Evolutionary conservation across 1,139 yeast species (phyloP).

Genomic region (Debaryomyces sp.): DNA sequence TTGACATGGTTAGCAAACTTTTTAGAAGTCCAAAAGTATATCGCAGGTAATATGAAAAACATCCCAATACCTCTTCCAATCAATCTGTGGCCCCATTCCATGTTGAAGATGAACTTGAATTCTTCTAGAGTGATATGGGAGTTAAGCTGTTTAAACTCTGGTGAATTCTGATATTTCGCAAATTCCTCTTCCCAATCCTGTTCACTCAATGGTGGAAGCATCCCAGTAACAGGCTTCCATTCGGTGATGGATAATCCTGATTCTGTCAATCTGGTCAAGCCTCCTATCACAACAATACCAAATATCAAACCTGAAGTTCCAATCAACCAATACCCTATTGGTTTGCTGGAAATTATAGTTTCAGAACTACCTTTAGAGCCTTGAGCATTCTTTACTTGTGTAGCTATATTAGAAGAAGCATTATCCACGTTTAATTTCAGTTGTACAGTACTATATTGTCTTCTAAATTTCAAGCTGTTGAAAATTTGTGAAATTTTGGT

Average conservation of each 20-base stretch:
- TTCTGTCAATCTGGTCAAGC: constrained; percentile 91
- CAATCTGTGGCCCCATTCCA: constrained; percentile 98
- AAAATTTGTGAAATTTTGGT: constrained; percentile 9
- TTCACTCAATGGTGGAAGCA: constrained; percentile 82
- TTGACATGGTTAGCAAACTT: constrained; percentile 73
- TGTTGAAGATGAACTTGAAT: constrained; percentile 89
- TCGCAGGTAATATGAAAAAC: constrained; percentile 80
- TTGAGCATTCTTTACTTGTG: background rate
- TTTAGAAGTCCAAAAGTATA: constrained; percentile 71
- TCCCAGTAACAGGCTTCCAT: constrained; percentile 98
- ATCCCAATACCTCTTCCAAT: constrained; percentile 91
- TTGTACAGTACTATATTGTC: constrained; percentile 10
- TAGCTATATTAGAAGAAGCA: background rate
- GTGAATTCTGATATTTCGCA: constrained; percentile 76
- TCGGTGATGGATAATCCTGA: constrained; percentile 96
- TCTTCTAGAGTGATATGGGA: constrained; percentile 91
- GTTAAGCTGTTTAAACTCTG: constrained; percentile 88
- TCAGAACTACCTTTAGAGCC: background rate
- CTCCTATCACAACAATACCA: constrained; percentile 96
- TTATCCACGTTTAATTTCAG: constrained; percentile 1
- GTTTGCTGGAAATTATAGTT: constrained; percentile 39
- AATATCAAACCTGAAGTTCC: constrained; percentile 92
- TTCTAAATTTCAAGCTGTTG: constrained; percentile 7
- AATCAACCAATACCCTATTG: constrained; percentile 85
- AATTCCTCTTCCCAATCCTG: constrained; percentile 87